A percentile compares a stretch with the other conserved stretches of the same genome.
These are phyloP conservation scores for Arthrobotrys sinensis DNA, from an alignment of 2,329 filamentous ascomycete species.

Conservation along the genomic window DNA sequence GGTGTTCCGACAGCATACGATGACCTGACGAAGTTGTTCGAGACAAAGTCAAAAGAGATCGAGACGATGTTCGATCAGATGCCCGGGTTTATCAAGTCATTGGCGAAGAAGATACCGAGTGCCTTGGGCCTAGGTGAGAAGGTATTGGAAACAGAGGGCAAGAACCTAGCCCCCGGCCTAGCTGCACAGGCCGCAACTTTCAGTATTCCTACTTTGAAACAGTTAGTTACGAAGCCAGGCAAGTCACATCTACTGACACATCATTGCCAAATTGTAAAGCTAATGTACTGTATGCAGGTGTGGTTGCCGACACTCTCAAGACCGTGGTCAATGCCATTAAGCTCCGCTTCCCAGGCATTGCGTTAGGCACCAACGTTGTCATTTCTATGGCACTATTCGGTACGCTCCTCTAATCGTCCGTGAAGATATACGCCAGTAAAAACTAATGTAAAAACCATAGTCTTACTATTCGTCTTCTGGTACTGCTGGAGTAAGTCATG, in stretches of 20 bases:
- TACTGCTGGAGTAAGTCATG: conserved; percentile 81
- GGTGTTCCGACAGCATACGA: conserved; percentile 93
- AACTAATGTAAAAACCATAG: conserved; percentile 68
- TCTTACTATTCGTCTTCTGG: conserved; percentile 94
- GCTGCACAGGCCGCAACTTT: conserved; percentile 56
- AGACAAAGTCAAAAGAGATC: conserved; percentile 73
- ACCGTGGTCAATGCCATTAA: conserved; percentile 93
- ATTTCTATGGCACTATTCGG: conserved; percentile 90
- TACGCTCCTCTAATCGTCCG: conserved; percentile 70
- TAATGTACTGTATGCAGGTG: conserved; percentile 24
- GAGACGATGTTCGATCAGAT: conserved; percentile 63
- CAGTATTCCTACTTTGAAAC: conserved; percentile 78
- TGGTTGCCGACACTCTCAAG: conserved; percentile 79
- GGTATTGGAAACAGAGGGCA: conserved; percentile 65
- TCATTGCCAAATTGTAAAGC: neutral
- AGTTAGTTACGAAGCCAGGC: conserved; percentile 88
- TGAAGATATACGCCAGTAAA: neutral
- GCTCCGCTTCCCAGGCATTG: conserved; percentile 87
- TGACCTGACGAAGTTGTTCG: conserved; percentile 81
- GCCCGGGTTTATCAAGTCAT: conserved; percentile 62
- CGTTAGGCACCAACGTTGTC: conserved; percentile 86
- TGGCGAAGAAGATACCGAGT: conserved; percentile 63
- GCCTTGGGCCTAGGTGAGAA: conserved; percentile 61
- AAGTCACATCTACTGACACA: conserved; percentile 71
- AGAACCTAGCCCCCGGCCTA: conserved; percentile 71